Percentiles rank a stretch among this genome's conserved stretches.
Conservation (phyloP, 768 basidiomycete species). For the Piloderma croceum region DNA sequence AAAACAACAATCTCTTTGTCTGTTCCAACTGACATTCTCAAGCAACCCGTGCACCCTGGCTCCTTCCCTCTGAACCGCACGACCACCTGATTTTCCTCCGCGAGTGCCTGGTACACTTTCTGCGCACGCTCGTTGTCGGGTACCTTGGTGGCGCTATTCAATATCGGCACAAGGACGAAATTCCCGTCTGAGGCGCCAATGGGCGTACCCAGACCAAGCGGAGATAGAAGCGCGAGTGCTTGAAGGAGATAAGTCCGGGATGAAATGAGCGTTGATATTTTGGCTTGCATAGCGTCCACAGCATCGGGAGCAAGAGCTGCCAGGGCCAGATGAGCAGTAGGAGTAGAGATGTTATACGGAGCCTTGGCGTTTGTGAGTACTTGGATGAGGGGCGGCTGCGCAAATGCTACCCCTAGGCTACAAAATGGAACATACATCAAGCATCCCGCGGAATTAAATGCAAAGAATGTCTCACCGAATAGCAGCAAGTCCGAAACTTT, state of each 20-base stretch:
- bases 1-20: slow-evolving; percentile 67
- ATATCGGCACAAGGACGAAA: slow-evolving; percentile 78
- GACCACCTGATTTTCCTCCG: slow-evolving; percentile 82
- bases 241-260: slow-evolving; percentile 54
- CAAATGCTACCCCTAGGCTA: slow-evolving; percentile 74
- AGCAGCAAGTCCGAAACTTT: slow-evolving; percentile 92
- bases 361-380: slow-evolving; percentile 94
- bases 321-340: slow-evolving; percentile 77
- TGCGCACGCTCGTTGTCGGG: slow-evolving; percentile 60
- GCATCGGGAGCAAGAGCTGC: slow-evolving; percentile 69
- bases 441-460: background rate
- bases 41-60: slow-evolving; percentile 77
- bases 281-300: slow-evolving; percentile 56
- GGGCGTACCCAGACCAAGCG: slow-evolving; percentile 41
- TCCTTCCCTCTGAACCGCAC: slow-evolving; percentile 87
- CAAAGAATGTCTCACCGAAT: slow-evolving; percentile 62
- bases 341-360: slow-evolving; percentile 93
- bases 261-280: slow-evolving; percentile 50
- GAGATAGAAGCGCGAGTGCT: slow-evolving; percentile 40
- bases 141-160: slow-evolving; percentile 38
- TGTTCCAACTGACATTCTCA: slow-evolving; percentile 87
- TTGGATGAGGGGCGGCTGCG: slow-evolving; percentile 86
- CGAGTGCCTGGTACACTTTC: slow-evolving; percentile 71
- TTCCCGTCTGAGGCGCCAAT: slow-evolving; percentile 89
- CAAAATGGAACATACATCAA: background rate